phyloP scores from a whole-genome alignment of 441 rosid species.

The Adansonia gregorii region DNA sequence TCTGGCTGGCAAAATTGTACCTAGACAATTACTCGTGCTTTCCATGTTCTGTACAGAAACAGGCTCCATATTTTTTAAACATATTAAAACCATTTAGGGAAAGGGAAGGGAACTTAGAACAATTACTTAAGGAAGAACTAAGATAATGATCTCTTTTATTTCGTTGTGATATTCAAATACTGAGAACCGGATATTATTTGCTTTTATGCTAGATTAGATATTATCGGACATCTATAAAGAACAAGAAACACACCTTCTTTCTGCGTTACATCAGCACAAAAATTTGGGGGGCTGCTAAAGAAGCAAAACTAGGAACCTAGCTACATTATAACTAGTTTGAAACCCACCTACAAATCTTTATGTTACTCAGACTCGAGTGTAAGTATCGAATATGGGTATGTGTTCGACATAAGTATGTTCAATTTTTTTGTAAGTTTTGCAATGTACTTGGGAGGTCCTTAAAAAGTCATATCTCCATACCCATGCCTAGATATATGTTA shows the following conservation, averaged over 20 bases:
- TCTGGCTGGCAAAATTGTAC: neutral
- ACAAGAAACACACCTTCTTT: neutral
- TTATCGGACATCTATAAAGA: neutral
- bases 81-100: neutral
- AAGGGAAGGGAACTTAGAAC: neutral
- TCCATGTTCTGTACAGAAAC: neutral
- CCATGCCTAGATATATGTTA: too few relatives aligned
- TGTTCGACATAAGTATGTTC: too few relatives aligned
- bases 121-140: neutral
- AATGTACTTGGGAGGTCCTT: too few relatives aligned
- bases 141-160: neutral
- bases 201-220: neutral
- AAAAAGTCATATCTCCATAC: too few relatives aligned
- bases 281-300: neutral
- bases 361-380: too few relatives aligned
- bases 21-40: conserved; percentile 1
- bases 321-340: neutral
- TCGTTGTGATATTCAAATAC: conserved; percentile 1
- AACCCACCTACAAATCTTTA: neutral
- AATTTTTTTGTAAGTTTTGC: too few relatives aligned
- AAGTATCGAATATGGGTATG: too few relatives aligned
- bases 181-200: neutral
- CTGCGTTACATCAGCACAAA: neutral
- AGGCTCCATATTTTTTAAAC: neutral
- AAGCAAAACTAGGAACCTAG: neutral